These are phyloP conservation scores for Papiliotrema flavescens DNA, from an alignment of 1,284 basidiomycete species.

Conservation along the genomic window DNA sequence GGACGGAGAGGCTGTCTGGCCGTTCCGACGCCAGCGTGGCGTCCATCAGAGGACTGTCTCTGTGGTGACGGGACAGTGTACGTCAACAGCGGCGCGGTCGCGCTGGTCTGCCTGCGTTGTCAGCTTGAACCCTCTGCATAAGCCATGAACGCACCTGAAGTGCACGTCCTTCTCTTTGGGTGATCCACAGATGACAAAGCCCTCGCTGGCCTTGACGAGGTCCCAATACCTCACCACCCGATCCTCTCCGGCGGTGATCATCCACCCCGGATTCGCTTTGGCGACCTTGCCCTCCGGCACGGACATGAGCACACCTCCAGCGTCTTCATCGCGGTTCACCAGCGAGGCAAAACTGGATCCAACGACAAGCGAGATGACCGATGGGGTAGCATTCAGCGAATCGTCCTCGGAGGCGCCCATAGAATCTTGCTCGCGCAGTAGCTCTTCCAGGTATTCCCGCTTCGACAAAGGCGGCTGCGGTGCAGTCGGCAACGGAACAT, in stretches of 20 bases:
- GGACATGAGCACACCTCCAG: constrained; percentile 16
- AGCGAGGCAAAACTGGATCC: constrained; percentile 32
- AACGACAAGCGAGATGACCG: constrained; percentile 20
- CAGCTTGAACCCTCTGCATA: not conserved
- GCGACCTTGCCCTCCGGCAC: constrained; percentile 19
- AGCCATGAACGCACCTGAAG: constrained; percentile 27
- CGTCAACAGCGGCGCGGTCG: constrained; percentile 14
- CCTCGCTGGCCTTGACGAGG: constrained; percentile 26
- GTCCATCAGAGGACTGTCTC: constrained; percentile 7
- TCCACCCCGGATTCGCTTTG: constrained; percentile 26
- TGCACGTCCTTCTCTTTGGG: constrained; percentile 43
- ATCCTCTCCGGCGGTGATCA: constrained; percentile 46
- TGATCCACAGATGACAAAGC: constrained; percentile 44
- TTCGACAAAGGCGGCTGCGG: not conserved
- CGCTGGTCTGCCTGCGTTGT: constrained; percentile 9
- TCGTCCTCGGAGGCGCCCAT: not conserved
- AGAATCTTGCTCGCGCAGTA: not conserved
- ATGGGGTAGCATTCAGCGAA: constrained; percentile 3
- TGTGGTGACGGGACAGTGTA: constrained; percentile 32
- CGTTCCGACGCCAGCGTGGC: constrained; percentile 16
- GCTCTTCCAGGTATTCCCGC: constrained; percentile 2
- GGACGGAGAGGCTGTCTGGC: constrained; percentile 43
- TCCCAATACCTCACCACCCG: constrained; percentile 47
- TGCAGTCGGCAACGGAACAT: not conserved
- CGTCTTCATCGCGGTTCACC: constrained; percentile 13